Percentiles rank a stretch among this genome's conserved stretches.
phyloP scores from a whole-genome alignment of 2,329 filamentous ascomycete species.

The Ophiostoma himal-ulmi region DNA sequence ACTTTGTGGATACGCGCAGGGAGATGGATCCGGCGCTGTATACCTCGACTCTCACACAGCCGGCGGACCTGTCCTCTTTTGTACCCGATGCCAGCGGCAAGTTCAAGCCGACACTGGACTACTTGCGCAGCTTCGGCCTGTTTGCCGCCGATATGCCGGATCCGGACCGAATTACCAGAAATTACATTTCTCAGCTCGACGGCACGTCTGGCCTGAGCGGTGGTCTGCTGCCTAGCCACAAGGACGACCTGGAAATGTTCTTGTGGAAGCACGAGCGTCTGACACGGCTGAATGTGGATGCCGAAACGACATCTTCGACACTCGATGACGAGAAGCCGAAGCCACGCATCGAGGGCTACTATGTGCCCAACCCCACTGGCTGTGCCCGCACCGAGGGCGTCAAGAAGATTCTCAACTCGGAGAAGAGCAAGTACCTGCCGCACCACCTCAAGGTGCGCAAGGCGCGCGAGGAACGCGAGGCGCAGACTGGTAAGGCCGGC shows the following conservation, averaged over 20 bases:
- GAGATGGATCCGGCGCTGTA: conserved; percentile 37
- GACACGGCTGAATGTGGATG: conserved; percentile 48
- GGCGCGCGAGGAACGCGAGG: conserved; percentile 84
- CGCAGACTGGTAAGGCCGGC: conserved; percentile 56
- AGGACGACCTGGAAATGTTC: conserved; percentile 51
- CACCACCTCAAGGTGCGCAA: conserved; percentile 96
- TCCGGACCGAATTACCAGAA: conserved; percentile 44
- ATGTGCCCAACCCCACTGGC: conserved; percentile 79
- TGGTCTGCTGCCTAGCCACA: conserved; percentile 29
- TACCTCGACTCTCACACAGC: conserved; percentile 43
- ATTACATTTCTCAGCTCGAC: conserved; percentile 32
- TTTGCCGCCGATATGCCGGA: conserved; percentile 45
- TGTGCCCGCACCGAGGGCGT: conserved; percentile 87
- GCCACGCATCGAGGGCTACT: conserved; percentile 58
- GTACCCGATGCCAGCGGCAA: conserved; percentile 28
- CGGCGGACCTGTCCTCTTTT: conserved; percentile 39
- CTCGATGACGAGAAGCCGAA: conserved; percentile 26
- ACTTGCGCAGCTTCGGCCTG: conserved; percentile 42
- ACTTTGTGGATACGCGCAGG: conserved; percentile 24
- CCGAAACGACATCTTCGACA: conserved; percentile 19
- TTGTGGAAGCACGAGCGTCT: conserved; percentile 53
- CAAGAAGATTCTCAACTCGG: conserved; percentile 91
- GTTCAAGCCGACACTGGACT: conserved; percentile 42
- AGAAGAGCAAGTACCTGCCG: conserved; percentile 96
- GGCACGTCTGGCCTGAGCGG: background rate